A percentile compares a stretch with the other conserved stretches of the same genome.
phyloP scores from a whole-genome alignment of 2,329 filamentous ascomycete genomes.

The Botrytis tulipae region DNA sequence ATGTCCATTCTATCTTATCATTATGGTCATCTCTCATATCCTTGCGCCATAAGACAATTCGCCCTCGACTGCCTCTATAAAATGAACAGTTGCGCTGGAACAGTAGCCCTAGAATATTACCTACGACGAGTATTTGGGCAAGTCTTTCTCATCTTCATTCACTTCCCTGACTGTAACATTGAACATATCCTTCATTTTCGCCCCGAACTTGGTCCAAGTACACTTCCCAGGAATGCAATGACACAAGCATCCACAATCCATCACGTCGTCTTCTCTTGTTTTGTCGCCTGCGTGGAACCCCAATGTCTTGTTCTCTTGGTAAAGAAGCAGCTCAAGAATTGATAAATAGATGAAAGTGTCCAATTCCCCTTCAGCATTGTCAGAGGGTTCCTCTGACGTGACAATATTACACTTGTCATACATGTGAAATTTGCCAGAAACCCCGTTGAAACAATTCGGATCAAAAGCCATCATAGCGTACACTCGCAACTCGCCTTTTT shows the following conservation, averaged over 20 bases:
- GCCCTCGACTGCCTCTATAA: neutral
- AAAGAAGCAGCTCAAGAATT: neutral
- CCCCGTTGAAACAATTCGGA: neutral
- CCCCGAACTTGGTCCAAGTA: neutral
- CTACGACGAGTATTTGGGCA: neutral
- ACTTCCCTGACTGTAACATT: neutral
- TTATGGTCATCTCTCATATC: neutral
- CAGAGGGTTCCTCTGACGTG: too few species aligned
- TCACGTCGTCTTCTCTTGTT: neutral
- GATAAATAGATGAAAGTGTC: neutral
- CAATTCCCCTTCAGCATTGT: neutral
- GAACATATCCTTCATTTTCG: neutral
- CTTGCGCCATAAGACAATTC: neutral
- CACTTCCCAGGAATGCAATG: neutral
- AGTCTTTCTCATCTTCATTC: neutral
- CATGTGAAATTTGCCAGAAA: neutral
- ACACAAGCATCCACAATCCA: neutral
- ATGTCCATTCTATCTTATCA: neutral
- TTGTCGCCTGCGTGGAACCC: neutral
- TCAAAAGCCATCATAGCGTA: neutral
- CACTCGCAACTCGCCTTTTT: neutral
- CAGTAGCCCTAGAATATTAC: neutral
- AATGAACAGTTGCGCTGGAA: neutral
- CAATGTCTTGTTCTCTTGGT: neutral
- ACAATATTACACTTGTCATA: neutral